Evolutionary conservation across 331 rosid genomes (phyloP).

Genomic region (Telfairia occidentalis): DNA sequence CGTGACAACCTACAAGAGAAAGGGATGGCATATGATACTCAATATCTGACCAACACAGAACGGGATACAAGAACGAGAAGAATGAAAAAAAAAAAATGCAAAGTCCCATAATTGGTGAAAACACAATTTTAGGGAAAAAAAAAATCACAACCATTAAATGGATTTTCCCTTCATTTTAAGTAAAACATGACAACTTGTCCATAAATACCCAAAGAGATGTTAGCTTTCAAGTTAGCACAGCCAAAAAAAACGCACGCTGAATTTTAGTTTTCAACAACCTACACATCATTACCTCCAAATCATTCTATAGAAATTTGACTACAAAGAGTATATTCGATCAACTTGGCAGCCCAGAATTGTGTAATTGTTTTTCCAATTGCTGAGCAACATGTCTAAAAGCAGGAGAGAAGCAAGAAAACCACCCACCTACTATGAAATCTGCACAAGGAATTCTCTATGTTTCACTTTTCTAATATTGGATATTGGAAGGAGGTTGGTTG

Average conservation of each 20-base stretch:
- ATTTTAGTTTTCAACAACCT: not conserved
- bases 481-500: not conserved
- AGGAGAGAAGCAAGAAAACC: not conserved
- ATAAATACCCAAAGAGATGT: not conserved
- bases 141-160: not conserved
- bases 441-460: not conserved
- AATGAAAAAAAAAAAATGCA: not conserved
- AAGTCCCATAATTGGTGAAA: not conserved
- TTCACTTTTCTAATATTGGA: not conserved
- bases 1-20: constrained; percentile 67
- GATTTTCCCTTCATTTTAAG: not conserved
- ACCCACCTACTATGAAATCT: not conserved
- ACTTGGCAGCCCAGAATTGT: not conserved
- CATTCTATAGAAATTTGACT: not conserved
- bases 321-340: not conserved
- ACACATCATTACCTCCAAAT: not conserved
- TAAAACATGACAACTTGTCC: not conserved
- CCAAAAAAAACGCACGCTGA: not conserved
- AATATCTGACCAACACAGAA: not conserved
- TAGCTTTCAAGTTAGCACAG: not conserved
- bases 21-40: not conserved
- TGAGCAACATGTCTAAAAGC: not conserved
- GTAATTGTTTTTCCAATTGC: not conserved
- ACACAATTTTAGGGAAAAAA: not conserved
- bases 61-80: not conserved